A percentile compares a stretch with the other conserved stretches of the same genome.
These are phyloP conservation scores for Atkinsonella texensis DNA, from an alignment of 2,329 filamentous ascomycete genomes.

Conservation along the genomic window DNA sequence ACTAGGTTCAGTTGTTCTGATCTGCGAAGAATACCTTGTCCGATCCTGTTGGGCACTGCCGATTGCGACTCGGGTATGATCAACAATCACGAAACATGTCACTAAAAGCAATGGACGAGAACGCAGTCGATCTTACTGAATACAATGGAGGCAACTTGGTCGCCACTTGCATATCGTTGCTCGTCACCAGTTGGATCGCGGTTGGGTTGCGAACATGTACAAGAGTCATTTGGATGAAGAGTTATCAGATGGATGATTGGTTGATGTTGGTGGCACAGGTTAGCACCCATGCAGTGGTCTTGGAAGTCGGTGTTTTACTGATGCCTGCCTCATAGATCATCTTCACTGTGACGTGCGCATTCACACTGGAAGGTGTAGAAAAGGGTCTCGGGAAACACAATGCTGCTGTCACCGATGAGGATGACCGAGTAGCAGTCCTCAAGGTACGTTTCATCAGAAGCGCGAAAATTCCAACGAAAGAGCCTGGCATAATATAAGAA, in stretches of 20 bases:
- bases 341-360: slow-evolving; percentile 35
- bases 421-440: slow-evolving; percentile 31
- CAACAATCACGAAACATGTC: background rate
- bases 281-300: background rate
- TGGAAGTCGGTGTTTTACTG: slow-evolving; percentile 1
- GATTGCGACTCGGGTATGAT: background rate
- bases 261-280: slow-evolving; percentile 39
- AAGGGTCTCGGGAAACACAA: slow-evolving; percentile 37
- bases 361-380: slow-evolving; percentile 30
- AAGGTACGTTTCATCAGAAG: slow-evolving; percentile 23
- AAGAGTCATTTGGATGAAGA: slow-evolving; percentile 29
- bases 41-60: background rate
- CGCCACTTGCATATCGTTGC: slow-evolving; percentile 23
- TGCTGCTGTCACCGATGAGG: slow-evolving; percentile 24
- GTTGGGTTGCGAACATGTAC: slow-evolving; percentile 33
- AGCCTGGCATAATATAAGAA: background rate
- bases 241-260: slow-evolving; percentile 40
- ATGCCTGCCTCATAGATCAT: slow-evolving; percentile 19
- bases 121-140: slow-evolving; percentile 20
- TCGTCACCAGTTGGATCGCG: slow-evolving; percentile 29
- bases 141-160: slow-evolving; percentile 28
- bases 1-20: background rate
- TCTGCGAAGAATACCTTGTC: background rate
- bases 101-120: slow-evolving; percentile 17
- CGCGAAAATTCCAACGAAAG: background rate